These are phyloP conservation scores for Epichloe sp. DNA, from an alignment of 2,329 filamentous ascomycete species.

Conservation along the genomic window DNA sequence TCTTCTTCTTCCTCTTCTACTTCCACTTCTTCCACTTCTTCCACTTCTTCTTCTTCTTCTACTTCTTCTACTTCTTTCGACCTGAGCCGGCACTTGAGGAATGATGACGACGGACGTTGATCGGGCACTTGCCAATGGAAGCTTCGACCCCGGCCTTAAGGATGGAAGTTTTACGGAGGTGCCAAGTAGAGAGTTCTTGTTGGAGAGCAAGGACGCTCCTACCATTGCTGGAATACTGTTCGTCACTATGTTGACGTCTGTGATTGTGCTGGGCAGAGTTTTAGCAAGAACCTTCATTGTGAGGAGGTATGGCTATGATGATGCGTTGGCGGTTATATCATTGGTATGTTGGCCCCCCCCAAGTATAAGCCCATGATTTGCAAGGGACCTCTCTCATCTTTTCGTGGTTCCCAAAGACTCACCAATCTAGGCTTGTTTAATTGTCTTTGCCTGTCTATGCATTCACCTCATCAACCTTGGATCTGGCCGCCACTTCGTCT, in stretches of 20 bases:
- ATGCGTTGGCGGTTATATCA: conserved; percentile 22
- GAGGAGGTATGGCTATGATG: conserved; percentile 25
- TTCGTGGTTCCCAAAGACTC: too few relatives aligned
- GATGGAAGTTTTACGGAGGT: conserved; percentile 22
- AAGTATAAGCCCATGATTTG: background rate
- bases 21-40: too few relatives aligned
- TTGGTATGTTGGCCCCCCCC: conserved; percentile 16
- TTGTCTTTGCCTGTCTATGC: conserved; percentile 29
- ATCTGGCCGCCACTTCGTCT: conserved; percentile 32
- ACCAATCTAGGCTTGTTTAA: conserved; percentile 19
- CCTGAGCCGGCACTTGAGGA: background rate
- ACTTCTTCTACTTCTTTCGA: too few relatives aligned
- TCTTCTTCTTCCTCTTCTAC: too few relatives aligned
- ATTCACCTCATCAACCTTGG: conserved; percentile 33
- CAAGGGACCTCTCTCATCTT: too few relatives aligned
- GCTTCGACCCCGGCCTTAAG: too few relatives aligned
- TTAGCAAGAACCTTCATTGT: conserved; percentile 23
- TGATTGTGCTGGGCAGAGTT: conserved; percentile 22
- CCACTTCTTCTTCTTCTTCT: too few relatives aligned
- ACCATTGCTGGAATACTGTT: conserved; percentile 27
- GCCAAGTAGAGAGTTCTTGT: conserved; percentile 21
- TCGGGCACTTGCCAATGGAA: conserved; percentile 16
- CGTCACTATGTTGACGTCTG: conserved; percentile 20
- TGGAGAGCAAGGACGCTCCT: conserved; percentile 22
- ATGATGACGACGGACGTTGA: conserved; percentile 14